Percentiles rank a stretch among this genome's conserved stretches.
These are phyloP conservation scores for Odonthalia washingtoniensis DNA, from an alignment of 31 red algal species.

Conservation along the genomic window DNA sequence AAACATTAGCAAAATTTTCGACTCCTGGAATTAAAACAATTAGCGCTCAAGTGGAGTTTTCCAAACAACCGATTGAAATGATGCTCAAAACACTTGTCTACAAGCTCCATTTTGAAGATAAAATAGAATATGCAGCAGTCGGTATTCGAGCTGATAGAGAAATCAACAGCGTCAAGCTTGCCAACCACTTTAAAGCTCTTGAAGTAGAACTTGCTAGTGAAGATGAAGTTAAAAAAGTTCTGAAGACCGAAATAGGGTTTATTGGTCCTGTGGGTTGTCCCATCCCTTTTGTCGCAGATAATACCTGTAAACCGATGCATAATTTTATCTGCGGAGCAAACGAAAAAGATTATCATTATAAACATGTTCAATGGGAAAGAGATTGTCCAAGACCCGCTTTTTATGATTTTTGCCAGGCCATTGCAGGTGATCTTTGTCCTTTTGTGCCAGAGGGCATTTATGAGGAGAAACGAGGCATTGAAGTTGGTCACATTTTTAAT, in stretches of 20 bases:
- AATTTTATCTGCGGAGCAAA: conserved; percentile 37
- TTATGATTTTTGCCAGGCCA: conserved; percentile 13
- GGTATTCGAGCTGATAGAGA: conserved; percentile 26
- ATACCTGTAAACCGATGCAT: background rate
- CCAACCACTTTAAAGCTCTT: background rate
- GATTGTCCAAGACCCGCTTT: background rate
- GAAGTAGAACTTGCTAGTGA: background rate
- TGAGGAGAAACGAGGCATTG: conserved; percentile 19
- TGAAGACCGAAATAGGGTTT: conserved; percentile 2
- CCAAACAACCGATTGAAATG: background rate
- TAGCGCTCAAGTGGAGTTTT: background rate
- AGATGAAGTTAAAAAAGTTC: conserved; percentile 13
- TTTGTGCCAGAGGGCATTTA: background rate
- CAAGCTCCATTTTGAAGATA: background rate
- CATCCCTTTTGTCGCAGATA: conserved; percentile 27
- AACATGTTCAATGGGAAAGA: background rate
- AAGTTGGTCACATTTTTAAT: conserved; percentile 44
- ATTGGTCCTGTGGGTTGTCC: conserved; percentile 13
- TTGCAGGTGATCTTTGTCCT: conserved; percentile 25
- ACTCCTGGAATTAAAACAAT: conserved; percentile 21
- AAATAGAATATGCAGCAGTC: background rate
- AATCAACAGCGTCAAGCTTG: conserved; percentile 15
- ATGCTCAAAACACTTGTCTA: conserved; percentile 19
- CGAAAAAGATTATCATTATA: conserved; percentile 39
- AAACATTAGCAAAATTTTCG: no score